Base-by-base conservation (phyloP, 176 grass and related monocot genomes). In the Puccinellia tenuiflora region DNA sequence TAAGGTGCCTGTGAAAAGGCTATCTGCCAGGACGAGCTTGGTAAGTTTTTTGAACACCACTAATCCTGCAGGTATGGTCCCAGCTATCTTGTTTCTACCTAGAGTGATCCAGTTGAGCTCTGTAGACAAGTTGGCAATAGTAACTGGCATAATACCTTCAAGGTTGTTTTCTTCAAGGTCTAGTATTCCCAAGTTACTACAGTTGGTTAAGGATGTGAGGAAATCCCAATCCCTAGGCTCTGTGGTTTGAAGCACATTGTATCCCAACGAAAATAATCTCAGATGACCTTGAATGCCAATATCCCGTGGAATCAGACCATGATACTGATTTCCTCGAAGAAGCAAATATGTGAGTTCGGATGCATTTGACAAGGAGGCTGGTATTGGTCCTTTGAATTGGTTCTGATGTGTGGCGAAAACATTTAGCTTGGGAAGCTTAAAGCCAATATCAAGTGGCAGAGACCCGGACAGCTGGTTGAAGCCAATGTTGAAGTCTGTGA, bases 151-250 rank as follows among this genome's bases (percentile, higher is more conserved):
- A 47, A 9, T 15, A 85, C 83, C 83, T 34, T 7, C 20, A 28
- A 85, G 43, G 9, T 79, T 37, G 28, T 85, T 85, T 0, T 16
- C 28, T 25, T 9, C 28, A 47, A 85, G 20, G 40, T 61, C 52
- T 79, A 85, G 20, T 0, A 1, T 4, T 15, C 0, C 0, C 52
- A 79, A 35, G 38, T 59, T 70, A 21, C 75, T 85, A 46, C 75
- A 85, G 21, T 85, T 85, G 26, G 52, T 79, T 6, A 85, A 50
- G 7, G 75, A 85, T 78, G 28, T 71, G 37, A 85, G 6, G 40
- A 79, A 85, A 17, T 70, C 75, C 64, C 75, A 85, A 59, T 71
- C 83, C 9, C 21, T 79, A 26, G 50, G 28, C 5, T 35, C n/a
- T 71, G 7, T 70, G 5, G 74, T 30, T 60, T 60, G 26, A 2